These are phyloP conservation scores for Starmerella khaoyaiensis DNA, from an alignment of 805 yeast genomes.

Conservation along the genomic window DNA sequence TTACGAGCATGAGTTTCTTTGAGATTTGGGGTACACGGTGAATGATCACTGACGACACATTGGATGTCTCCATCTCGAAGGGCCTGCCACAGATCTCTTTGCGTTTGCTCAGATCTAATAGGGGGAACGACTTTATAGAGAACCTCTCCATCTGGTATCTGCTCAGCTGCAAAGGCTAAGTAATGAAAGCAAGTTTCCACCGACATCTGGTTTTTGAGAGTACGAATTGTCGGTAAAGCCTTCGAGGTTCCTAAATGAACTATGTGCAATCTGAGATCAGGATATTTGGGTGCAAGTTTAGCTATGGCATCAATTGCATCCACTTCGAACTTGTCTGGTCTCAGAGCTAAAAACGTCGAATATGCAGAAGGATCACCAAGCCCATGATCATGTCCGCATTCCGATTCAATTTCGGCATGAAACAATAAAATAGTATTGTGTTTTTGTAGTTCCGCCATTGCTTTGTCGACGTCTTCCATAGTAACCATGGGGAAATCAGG, in stretches of 20 bases:
- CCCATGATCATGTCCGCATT: slow-evolving; percentile 16
- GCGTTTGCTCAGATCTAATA: slow-evolving; percentile 61
- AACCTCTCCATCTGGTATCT: slow-evolving; percentile 63
- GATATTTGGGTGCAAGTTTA: slow-evolving; percentile 38
- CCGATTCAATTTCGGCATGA: slow-evolving; percentile 80
- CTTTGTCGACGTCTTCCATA: slow-evolving; percentile 49
- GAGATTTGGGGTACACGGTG: slow-evolving; percentile 88
- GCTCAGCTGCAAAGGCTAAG: slow-evolving; percentile 62
- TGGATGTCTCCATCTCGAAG: slow-evolving; percentile 50
- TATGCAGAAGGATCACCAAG: slow-evolving; percentile 47
- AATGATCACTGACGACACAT: slow-evolving; percentile 88
- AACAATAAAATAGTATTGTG: slow-evolving; percentile 67
- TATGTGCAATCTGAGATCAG: slow-evolving; percentile 48
- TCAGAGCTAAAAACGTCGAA: slow-evolving; percentile 60
- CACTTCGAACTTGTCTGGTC: slow-evolving; percentile 82
- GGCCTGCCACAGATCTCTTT: slow-evolving; percentile 67
- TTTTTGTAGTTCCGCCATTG: slow-evolving; percentile 50
- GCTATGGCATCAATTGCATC: slow-evolving; percentile 69
- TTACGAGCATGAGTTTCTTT: slow-evolving; percentile 75
- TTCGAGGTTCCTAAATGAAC: slow-evolving; percentile 82
- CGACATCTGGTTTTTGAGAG: slow-evolving; percentile 34
- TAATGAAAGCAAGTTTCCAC: slow-evolving; percentile 96
- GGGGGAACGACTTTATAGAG: slow-evolving; percentile 94
- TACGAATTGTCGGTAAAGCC: slow-evolving; percentile 61
- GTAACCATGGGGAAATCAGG: slow-evolving; percentile 83